These are phyloP conservation scores for Hemileccinum rubropunctum DNA, from an alignment of 768 basidiomycete species.

Conservation along the genomic window DNA sequence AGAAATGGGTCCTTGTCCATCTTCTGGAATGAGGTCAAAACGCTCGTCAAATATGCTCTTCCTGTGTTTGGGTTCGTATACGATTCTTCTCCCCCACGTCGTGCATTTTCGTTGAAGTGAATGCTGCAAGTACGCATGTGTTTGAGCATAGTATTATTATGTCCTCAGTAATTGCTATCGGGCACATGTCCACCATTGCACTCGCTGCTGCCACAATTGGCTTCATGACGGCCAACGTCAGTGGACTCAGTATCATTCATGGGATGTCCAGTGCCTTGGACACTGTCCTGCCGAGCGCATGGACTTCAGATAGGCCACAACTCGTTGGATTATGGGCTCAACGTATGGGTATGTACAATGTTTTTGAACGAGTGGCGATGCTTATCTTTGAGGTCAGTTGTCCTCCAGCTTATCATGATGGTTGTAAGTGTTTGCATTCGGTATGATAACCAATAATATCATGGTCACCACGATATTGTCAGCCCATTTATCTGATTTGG, in stretches of 20 bases:
- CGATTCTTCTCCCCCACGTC: not conserved
- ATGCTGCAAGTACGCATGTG: conserved; percentile 52
- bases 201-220: conserved; percentile 80
- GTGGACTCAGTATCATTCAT: conserved; percentile 63
- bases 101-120: not conserved
- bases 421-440: conserved; percentile 45
- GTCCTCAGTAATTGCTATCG: conserved; percentile 84
- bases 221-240: conserved; percentile 69
- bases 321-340: conserved; percentile 91
- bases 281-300: conserved; percentile 90
- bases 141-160: conserved; percentile 87
- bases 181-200: conserved; percentile 86
- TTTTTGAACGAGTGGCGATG: not conserved
- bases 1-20: conserved; percentile 12
- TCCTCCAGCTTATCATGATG: conserved; percentile 31
- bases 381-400: conserved; percentile 7
- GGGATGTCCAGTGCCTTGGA: conserved; percentile 87
- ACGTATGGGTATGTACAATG: conserved; percentile 61
- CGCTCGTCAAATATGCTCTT: conserved; percentile 62
- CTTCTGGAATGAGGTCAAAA: conserved; percentile 22
- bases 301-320: conserved; percentile 83
- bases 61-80: conserved; percentile 69
- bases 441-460: not conserved
- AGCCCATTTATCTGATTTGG: conserved; percentile 70
- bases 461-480: not conserved